These are phyloP conservation scores for Verbascum thapsus DNA, from an alignment of 257 asterid species.

Conservation along the genomic window DNA sequence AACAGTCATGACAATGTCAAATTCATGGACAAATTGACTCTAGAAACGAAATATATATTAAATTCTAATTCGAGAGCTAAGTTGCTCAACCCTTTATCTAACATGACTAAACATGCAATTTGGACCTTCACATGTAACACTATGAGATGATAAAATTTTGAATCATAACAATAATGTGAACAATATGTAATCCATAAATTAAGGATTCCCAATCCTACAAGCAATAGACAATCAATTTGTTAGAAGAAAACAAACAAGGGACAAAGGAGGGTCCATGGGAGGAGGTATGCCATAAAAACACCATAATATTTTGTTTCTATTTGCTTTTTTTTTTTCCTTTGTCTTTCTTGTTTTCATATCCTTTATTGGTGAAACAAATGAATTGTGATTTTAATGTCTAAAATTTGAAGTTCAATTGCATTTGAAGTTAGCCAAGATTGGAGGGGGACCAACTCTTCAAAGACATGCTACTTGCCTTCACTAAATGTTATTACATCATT, in stretches of 20 bases:
- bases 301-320: constrained; percentile 39
- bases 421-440: constrained; percentile 37
- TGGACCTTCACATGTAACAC: too few relatives aligned
- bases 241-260: constrained; percentile 25
- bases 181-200: constrained; percentile 17
- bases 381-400: constrained; percentile 26
- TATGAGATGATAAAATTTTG: background rate
- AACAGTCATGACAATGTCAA: too few relatives aligned
- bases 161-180: constrained; percentile 15
- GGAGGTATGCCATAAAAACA: constrained; percentile 36
- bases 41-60: too few relatives aligned
- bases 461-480: constrained; percentile 59
- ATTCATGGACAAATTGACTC: too few relatives aligned
- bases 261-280: constrained; percentile 49
- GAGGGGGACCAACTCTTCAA: constrained; percentile 57
- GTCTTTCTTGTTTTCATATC: constrained; percentile 23
- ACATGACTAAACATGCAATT: too few relatives aligned
- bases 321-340: constrained; percentile 10
- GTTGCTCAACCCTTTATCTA: too few relatives aligned
- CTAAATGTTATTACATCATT: constrained; percentile 38
- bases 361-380: constrained; percentile 37
- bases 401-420: constrained; percentile 16
- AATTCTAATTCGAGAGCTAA: too few relatives aligned
- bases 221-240: constrained; percentile 31
- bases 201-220: constrained; percentile 33